These are phyloP conservation scores for Calocybe gambosa DNA, from an alignment of 1,284 basidiomycete species.

Conservation along the genomic window DNA sequence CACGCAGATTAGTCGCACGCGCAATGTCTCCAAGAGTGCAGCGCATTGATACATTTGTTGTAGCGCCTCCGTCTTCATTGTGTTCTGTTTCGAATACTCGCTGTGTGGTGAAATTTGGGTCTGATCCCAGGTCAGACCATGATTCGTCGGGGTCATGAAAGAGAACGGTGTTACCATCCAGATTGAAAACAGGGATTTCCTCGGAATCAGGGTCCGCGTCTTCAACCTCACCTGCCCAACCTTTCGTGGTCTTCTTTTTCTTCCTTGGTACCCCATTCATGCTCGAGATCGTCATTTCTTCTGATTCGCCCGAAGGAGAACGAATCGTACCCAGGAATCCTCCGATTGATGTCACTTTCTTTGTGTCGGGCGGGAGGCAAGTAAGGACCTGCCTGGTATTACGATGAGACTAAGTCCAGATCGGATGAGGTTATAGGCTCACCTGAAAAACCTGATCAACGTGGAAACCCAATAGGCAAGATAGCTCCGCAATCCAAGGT, in stretches of 20 bases:
- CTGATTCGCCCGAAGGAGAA: constrained; percentile 17
- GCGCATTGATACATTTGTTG: constrained; percentile 55
- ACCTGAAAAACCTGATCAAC: constrained; percentile 77
- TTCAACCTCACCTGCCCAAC: constrained; percentile 57
- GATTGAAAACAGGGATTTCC: constrained; percentile 16
- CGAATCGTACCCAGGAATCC: constrained; percentile 33
- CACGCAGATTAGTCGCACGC: constrained; percentile 72
- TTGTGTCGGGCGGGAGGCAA: constrained; percentile 48
- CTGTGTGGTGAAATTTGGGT: constrained; percentile 35
- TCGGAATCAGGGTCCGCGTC: constrained; percentile 25
- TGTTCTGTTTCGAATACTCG: constrained; percentile 51
- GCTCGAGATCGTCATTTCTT: constrained; percentile 1
- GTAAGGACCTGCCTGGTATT: constrained; percentile 47
- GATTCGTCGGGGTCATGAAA: neutral
- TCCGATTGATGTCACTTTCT: constrained; percentile 35
- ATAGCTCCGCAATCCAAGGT: constrained; percentile 88
- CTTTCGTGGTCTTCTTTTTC: constrained; percentile 50
- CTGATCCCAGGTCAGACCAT: constrained; percentile 11
- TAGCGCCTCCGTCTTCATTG: constrained; percentile 60
- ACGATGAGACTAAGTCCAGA: neutral
- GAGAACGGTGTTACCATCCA: constrained; percentile 26
- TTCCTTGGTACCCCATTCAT: constrained; percentile 27
- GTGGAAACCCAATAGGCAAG: constrained; percentile 88
- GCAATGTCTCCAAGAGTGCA: constrained; percentile 73
- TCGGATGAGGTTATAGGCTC: constrained; percentile 6